Evolutionary conservation across 768 basidiomycete genomes (phyloP).

Genomic region (Sporobolomyces roseus): DNA sequence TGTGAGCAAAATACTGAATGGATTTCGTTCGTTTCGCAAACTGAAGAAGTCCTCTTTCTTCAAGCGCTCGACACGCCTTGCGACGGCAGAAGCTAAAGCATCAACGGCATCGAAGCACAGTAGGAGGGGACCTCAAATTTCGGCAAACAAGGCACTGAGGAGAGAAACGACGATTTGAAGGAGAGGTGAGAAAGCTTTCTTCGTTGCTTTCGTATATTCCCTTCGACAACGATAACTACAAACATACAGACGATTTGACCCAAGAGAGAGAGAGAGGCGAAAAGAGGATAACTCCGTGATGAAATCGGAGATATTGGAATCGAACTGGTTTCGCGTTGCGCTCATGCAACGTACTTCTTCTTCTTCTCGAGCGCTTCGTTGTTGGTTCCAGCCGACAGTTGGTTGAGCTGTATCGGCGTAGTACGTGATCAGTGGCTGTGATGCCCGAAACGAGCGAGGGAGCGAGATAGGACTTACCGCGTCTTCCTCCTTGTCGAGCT

Average conservation of each 20-base stretch:
- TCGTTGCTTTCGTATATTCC: too few relatives aligned
- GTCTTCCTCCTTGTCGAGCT: slow-evolving; percentile 64
- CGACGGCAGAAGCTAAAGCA: too few relatives aligned
- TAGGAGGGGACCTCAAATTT: too few relatives aligned
- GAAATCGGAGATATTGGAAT: not conserved
- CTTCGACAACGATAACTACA: slow-evolving; percentile 1
- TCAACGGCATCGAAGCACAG: too few relatives aligned
- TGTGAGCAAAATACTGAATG: too few relatives aligned
- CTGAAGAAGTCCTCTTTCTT: too few relatives aligned
- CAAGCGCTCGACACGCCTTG: too few relatives aligned
- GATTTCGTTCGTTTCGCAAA: too few relatives aligned
- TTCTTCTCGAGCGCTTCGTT: not conserved
- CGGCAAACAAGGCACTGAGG: too few relatives aligned
- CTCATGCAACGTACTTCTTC: slow-evolving; percentile 16
- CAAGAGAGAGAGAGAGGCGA: not conserved
- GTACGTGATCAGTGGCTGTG: not conserved
- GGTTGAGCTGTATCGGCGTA: not conserved
- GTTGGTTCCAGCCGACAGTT: slow-evolving; percentile 1
- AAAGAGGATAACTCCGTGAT: not conserved
- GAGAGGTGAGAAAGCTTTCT: too few relatives aligned
- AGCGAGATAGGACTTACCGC: not conserved
- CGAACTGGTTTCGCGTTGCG: not conserved
- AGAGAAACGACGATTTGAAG: too few relatives aligned
- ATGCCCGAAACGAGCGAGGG: not conserved
- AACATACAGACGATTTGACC: not conserved